Evolutionary conservation across 352 stramenopile species (phyloP).

Genomic region (Blastocystis sp.): DNA sequence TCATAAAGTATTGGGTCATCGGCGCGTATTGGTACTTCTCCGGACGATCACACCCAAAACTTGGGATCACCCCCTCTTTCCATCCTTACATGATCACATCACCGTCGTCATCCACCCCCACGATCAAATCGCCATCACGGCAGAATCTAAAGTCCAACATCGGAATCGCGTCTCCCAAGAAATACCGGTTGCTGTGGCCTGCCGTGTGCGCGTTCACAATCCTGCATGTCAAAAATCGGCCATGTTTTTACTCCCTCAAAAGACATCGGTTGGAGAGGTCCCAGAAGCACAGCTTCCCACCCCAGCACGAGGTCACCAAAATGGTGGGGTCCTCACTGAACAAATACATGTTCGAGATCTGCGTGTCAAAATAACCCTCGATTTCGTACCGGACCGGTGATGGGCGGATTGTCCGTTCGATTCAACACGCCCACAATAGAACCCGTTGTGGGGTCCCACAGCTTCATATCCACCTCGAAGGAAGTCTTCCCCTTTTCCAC

Average conservation of each 20-base stretch:
- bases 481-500: slow-evolving; percentile 23
- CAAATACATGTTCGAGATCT: slow-evolving; percentile 58
- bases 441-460: slow-evolving; percentile 32
- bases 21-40: slow-evolving; percentile 25
- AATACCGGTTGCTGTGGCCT: slow-evolving; percentile 64
- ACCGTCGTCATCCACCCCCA: slow-evolving; percentile 46
- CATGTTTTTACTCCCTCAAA: not conserved
- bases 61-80: not conserved
- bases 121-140: not conserved
- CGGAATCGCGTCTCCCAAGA: slow-evolving; percentile 46
- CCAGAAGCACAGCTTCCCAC: slow-evolving; percentile 61
- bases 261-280: not conserved
- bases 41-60: not conserved
- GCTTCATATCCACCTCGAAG: slow-evolving; percentile 60
- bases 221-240: not conserved
- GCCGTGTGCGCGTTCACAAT: slow-evolving; percentile 10
- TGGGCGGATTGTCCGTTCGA: not conserved
- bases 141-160: slow-evolving; percentile 31
- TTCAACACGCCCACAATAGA: slow-evolving; percentile 5
- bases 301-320: slow-evolving; percentile 45
- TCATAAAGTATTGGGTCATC: slow-evolving; percentile 49
- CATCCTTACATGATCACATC: not conserved
- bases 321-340: not conserved
- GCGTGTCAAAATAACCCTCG: not conserved
- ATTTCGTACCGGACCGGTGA: not conserved